Evolutionary conservation across 768 basidiomycete species (phyloP).

Genomic region (Clavulina sp.): DNA sequence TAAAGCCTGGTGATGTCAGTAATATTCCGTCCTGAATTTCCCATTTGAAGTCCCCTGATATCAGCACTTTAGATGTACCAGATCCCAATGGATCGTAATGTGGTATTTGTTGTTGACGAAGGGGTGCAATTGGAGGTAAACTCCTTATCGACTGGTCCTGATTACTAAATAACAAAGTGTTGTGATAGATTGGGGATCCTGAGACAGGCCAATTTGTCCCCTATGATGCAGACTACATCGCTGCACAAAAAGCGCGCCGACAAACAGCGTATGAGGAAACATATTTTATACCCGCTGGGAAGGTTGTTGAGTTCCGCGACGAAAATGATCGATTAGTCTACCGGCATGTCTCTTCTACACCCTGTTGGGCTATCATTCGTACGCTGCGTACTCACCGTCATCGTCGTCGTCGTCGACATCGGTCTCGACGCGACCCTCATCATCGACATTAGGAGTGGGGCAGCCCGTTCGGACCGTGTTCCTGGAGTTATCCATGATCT

Average conservation of each 20-base stretch:
- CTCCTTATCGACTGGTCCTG: background rate
- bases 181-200: constrained; percentile 8
- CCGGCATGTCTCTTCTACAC: background rate
- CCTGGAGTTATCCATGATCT: background rate
- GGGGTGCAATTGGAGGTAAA: constrained; percentile 10
- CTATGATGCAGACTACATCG: constrained; percentile 10
- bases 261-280: background rate
- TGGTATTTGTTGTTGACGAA: constrained; percentile 10
- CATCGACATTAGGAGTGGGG: too few relatives aligned
- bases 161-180: background rate
- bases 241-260: background rate
- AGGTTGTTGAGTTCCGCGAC: background rate
- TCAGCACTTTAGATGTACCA: background rate
- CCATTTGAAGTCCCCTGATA: too few relatives aligned
- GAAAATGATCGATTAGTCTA: background rate
- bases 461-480: background rate
- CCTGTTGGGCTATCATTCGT: too few relatives aligned
- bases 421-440: too few relatives aligned
- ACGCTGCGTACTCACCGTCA: too few relatives aligned
- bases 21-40: too few relatives aligned
- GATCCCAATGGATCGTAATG: constrained; percentile 10
- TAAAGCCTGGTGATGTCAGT: background rate
- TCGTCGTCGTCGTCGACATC: too few relatives aligned
- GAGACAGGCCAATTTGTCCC: constrained; percentile 10
- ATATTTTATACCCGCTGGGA: background rate